Percentiles rank a stretch among this genome's conserved stretches.
Conservation (phyloP, 129 eudicot species). For the Pulicaria dysenterica region DNA sequence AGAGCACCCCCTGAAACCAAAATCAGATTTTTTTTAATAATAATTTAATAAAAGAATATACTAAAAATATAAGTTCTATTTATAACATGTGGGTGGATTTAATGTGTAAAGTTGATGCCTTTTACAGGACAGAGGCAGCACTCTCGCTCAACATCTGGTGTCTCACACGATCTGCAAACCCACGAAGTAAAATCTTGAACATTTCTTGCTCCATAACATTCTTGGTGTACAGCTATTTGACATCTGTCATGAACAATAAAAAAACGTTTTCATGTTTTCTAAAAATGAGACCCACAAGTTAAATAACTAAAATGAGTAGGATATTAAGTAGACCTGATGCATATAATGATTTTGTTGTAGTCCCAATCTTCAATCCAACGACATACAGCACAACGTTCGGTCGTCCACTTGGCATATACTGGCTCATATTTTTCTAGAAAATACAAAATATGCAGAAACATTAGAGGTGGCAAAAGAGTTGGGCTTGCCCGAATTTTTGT, state of each 20-base stretch:
- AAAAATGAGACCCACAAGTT: slow-evolving; percentile 12
- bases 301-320: neutral
- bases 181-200: slow-evolving; percentile 92
- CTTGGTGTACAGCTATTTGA: slow-evolving; percentile 99
- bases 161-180: slow-evolving; percentile 95
- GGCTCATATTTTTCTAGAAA: slow-evolving; percentile 82
- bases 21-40: neutral
- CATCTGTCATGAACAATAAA: slow-evolving; percentile 56
- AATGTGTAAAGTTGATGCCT: slow-evolving; percentile 51
- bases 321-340: slow-evolving; percentile 62
- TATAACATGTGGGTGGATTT: neutral
- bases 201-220: slow-evolving; percentile 94
- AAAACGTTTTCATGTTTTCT: neutral
- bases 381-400: slow-evolving; percentile 99
- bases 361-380: slow-evolving; percentile 99
- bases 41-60: neutral
- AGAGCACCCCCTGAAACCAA: slow-evolving; percentile 76
- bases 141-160: slow-evolving; percentile 86
- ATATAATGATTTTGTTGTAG: slow-evolving; percentile 93
- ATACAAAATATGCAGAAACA: slow-evolving; percentile 10
- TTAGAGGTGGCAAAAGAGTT: neutral
- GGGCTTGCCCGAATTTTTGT: neutral
- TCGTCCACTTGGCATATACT: slow-evolving; percentile 92
- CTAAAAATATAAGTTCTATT: too few species aligned
- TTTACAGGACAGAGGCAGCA: slow-evolving; percentile 99